Evolutionary conservation across 192 early-diverging fungal genomes (phyloP).

Genomic region (Coemansia reversa): DNA sequence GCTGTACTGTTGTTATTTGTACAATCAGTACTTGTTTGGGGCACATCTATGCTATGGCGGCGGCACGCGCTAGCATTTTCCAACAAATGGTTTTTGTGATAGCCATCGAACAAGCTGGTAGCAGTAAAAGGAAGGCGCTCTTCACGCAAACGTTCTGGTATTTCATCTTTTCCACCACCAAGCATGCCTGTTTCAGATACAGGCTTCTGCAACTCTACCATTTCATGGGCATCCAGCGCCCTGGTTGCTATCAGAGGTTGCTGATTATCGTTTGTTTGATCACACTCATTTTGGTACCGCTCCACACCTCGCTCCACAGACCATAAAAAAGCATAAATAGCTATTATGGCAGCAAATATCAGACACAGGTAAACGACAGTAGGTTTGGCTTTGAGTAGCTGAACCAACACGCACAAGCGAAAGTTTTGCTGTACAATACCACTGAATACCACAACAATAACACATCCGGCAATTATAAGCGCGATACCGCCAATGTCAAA

Average conservation of each 20-base stretch:
- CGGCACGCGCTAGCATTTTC: too few species aligned
- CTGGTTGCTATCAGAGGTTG: background rate
- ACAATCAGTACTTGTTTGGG: too few species aligned
- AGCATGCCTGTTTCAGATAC: too few species aligned
- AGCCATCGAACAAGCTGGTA: too few species aligned
- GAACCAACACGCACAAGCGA: conserved; percentile 69
- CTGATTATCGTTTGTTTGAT: conserved; percentile 20
- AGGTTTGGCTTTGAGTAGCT: conserved; percentile 60
- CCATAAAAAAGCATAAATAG: conserved; percentile 62
- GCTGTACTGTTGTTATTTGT: too few species aligned
- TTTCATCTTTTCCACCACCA: too few species aligned
- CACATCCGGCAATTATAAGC: conserved; percentile 72
- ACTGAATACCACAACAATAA: conserved; percentile 70
- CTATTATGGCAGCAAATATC: conserved; percentile 57
- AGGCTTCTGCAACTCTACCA: too few species aligned
- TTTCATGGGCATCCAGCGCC: background rate
- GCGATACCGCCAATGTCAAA: conserved; percentile 71
- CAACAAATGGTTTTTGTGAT: too few species aligned
- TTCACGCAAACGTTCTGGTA: too few species aligned
- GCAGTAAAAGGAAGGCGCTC: too few species aligned
- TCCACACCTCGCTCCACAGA: conserved; percentile 55
- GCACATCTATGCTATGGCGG: too few species aligned
- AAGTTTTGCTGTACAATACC: conserved; percentile 64
- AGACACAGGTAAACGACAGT: conserved; percentile 68
- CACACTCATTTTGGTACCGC: conserved; percentile 16